A percentile compares a stretch with the other conserved stretches of the same genome.
Evolutionary conservation across 495 filamentous ascomycete genomes (phyloP).

Genomic region (Tuber microsphaerosporum): DNA sequence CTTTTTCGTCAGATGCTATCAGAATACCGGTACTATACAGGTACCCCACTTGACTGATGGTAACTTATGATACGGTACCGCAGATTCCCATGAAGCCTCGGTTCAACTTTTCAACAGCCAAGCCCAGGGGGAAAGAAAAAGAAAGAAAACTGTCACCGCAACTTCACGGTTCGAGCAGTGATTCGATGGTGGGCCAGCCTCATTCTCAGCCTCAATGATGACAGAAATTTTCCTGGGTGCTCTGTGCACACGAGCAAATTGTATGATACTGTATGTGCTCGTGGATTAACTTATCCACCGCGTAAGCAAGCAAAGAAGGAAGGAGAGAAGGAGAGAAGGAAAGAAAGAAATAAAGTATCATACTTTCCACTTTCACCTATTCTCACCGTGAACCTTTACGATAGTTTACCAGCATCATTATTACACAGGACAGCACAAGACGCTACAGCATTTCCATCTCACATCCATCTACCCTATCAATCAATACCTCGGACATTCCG

Average conservation of each 20-base stretch:
- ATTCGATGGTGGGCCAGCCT: background rate
- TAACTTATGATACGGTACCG: too few species aligned
- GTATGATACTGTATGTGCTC: background rate
- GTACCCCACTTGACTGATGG: too few species aligned
- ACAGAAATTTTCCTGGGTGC: background rate
- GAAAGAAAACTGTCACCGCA: background rate
- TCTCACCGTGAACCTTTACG: background rate
- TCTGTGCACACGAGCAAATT: background rate
- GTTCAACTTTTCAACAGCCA: background rate
- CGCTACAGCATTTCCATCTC: background rate
- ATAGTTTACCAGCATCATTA: background rate
- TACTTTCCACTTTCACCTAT: background rate
- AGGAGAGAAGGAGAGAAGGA: background rate
- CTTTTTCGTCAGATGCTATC: too few species aligned
- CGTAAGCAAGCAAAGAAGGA: background rate
- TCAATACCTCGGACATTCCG: background rate
- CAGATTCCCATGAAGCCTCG: background rate
- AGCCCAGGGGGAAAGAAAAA: background rate
- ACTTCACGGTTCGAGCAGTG: background rate
- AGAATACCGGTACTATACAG: too few species aligned
- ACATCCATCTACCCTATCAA: background rate
- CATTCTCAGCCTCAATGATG: background rate
- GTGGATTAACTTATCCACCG: background rate
- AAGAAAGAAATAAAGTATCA: background rate
- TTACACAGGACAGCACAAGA: background rate